These are phyloP conservation scores for Graphilbum ipis-grandicollis DNA, from an alignment of 2,329 filamentous ascomycete species.

Conservation along the genomic window DNA sequence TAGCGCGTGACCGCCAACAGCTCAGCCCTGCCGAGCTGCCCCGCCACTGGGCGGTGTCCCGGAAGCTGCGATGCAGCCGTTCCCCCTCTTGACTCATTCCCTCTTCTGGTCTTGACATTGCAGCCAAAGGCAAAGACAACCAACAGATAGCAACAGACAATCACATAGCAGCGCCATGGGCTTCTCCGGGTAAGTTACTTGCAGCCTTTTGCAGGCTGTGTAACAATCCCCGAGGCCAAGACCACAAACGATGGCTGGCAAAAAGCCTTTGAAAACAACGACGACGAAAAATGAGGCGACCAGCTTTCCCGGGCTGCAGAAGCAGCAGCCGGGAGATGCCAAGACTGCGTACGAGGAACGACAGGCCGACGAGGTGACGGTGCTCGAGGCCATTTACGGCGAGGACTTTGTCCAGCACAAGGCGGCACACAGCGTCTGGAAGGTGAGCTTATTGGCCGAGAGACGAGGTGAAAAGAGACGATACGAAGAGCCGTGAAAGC, in stretches of 20 bases:
- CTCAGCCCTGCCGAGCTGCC: too few relatives aligned
- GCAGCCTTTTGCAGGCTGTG: conserved; percentile 34
- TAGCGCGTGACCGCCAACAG: too few relatives aligned
- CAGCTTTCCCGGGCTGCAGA: conserved; percentile 33
- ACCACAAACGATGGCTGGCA: conserved; percentile 32
- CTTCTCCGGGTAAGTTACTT: conserved; percentile 27
- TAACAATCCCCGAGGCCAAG: conserved; percentile 9
- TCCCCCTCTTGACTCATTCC: conserved; percentile 5
- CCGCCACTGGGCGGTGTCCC: too few relatives aligned
- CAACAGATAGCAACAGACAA: not conserved
- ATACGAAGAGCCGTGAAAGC: not conserved
- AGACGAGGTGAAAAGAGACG: not conserved
- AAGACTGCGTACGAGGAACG: conserved; percentile 61
- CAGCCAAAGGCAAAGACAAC: not conserved
- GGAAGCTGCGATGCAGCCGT: too few relatives aligned
- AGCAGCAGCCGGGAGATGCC: conserved; percentile 14
- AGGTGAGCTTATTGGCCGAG: conserved; percentile 31
- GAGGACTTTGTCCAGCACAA: conserved; percentile 71
- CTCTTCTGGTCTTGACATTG: too few relatives aligned
- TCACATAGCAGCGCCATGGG: conserved; percentile 28
- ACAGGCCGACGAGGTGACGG: conserved; percentile 77
- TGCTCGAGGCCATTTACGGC: conserved; percentile 71
- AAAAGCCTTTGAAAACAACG: conserved; percentile 23
- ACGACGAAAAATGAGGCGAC: conserved; percentile 22
- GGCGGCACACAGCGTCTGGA: conserved; percentile 62